Evolutionary conservation across 768 basidiomycete genomes (phyloP), one percentile per base, ranked within the genome.

Genomic region (Lepiota subincarnata): DNA sequence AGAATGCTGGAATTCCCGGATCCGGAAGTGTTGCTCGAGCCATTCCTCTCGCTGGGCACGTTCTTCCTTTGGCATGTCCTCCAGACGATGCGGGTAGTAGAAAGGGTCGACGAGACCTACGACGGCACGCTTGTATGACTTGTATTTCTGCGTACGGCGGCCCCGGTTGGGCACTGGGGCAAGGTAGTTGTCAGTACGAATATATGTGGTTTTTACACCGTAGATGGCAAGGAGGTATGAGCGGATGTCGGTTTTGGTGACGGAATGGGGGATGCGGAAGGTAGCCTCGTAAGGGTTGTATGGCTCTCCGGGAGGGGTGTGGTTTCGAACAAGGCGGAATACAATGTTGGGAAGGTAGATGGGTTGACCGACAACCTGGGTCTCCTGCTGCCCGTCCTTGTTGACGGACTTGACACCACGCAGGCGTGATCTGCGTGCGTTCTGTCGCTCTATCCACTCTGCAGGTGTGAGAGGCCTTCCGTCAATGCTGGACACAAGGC

Each of bases 271-370:
- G 37, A 96, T 78, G 51, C 92, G 89, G 74, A 98, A 96, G 2
- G 94, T 98, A 7, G 93, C 94, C 68, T 93, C 87, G 73, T 87
- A 93, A 1, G 94, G 93, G 57, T 98, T 95, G 76, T 98, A 98
- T 1, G 92, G 77, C 59, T 88, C 73, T 0, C 87, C 89, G 2
- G 71, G 68, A 0, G 79, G 83, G 0, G 92, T 93, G 59, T 86
- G 72, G 67, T 98, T 98, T 19, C 90, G 83, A 40, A 95, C 83
- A 53, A 98, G 77, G 53, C 81, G 79, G 69, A 96, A 86, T 56
- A 89, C 68, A 65, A 87, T 76, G 68, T 98, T 96, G 37, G 94
- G 94, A 35, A 98, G 85, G 72, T 93, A 97, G 19, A 97, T 77
- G 58, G 83, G 83, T 61, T 87, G 83, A 50, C 89, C 94, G 50